A percentile compares a stretch with the other conserved stretches of the same genome.
These are phyloP conservation scores for Microcos paniculata DNA, from an alignment of 345 rosid genomes.

Conservation along the genomic window DNA sequence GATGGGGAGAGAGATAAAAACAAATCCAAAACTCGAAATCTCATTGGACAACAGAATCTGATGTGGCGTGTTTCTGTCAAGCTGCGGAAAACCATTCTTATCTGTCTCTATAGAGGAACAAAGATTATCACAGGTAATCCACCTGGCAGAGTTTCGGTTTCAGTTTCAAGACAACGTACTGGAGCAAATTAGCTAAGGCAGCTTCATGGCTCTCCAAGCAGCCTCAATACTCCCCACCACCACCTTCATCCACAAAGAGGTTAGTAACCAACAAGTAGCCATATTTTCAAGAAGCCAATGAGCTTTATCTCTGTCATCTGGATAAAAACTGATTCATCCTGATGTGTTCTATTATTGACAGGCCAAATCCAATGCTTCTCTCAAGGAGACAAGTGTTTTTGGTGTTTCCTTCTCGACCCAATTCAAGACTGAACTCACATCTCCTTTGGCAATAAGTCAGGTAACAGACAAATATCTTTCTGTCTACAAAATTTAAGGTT, in stretches of 20 bases:
- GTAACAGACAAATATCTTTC: slow-evolving; percentile 22
- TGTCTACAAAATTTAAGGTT: background rate
- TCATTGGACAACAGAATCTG: slow-evolving; percentile 54
- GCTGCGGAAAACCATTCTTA: slow-evolving; percentile 42
- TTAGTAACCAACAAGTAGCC: too few species aligned
- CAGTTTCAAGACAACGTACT: too few species aligned
- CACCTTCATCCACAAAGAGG: slow-evolving; percentile 60
- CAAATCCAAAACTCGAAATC: slow-evolving; percentile 50
- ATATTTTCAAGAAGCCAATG: background rate
- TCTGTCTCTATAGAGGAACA: slow-evolving; percentile 22
- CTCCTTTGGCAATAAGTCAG: slow-evolving; percentile 53
- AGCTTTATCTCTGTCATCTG: background rate
- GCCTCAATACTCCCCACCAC: slow-evolving; percentile 58
- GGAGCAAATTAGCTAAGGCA: slow-evolving; percentile 5
- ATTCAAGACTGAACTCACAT: slow-evolving; percentile 45
- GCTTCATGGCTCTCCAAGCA: slow-evolving; percentile 69
- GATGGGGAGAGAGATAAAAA: slow-evolving; percentile 15
- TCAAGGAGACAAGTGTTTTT: slow-evolving; percentile 64
- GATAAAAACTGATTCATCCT: background rate
- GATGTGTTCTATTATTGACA: slow-evolving; percentile 21
- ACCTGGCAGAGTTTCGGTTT: background rate
- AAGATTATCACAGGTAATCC: slow-evolving; percentile 10
- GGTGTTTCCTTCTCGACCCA: slow-evolving; percentile 68
- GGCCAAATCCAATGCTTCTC: slow-evolving; percentile 50
- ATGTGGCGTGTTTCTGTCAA: slow-evolving; percentile 42